Evolutionary conservation across 225 moss, liverwort and hornwort species (phyloP).

Genomic region (Marchantia polymorpha): DNA sequence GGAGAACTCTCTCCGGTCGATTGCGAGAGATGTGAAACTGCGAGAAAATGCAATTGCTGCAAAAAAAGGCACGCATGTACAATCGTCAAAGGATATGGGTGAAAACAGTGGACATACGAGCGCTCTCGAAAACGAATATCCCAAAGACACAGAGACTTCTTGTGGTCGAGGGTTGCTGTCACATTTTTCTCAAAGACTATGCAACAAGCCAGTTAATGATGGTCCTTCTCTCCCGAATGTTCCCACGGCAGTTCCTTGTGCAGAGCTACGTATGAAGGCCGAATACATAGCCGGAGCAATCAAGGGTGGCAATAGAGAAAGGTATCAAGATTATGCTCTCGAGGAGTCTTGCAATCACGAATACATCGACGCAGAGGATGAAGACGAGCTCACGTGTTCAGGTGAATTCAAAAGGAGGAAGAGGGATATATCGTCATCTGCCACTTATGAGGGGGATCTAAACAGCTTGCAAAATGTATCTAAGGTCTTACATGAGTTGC

Average conservation of each 20-base stretch:
- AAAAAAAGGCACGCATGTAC: neutral
- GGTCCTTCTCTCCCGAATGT: too few relatives aligned
- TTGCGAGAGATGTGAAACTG: neutral
- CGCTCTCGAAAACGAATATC: neutral
- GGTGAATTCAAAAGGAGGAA: neutral
- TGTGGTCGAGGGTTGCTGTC: too few relatives aligned
- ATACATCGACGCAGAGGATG: neutral
- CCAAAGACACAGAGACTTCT: neutral
- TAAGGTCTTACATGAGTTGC: neutral
- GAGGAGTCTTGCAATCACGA: slow-evolving; percentile 5
- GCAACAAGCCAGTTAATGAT: neutral
- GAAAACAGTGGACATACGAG: neutral
- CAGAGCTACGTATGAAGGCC: slow-evolving; percentile 3
- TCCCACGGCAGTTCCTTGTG: neutral
- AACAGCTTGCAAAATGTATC: neutral
- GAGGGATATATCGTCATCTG: neutral
- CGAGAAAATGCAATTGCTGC: neutral
- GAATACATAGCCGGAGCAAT: slow-evolving; percentile 17
- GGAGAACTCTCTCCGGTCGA: neutral
- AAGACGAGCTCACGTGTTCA: neutral
- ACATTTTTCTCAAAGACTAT: neutral
- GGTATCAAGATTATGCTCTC: neutral
- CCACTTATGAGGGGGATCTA: neutral
- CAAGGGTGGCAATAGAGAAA: neutral
- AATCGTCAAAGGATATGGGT: neutral